Evolutionary conservation across 1,139 yeast species (phyloP).

Genomic region (Pichia sp.): DNA sequence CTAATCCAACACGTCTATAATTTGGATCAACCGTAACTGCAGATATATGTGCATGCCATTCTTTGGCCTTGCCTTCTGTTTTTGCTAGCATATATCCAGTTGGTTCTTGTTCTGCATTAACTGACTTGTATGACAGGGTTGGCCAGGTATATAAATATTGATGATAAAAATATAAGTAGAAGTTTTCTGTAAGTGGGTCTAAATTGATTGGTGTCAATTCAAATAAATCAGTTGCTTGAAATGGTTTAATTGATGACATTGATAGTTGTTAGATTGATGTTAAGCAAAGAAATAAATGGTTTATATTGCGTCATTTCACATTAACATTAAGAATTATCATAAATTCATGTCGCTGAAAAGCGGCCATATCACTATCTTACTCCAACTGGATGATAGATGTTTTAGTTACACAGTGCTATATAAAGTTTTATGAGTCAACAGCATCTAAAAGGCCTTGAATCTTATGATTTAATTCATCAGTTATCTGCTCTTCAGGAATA

Average conservation of each 20-base stretch:
- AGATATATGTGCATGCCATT: constrained; percentile 96
- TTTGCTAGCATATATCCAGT: constrained; percentile 94
- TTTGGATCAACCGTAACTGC: constrained; percentile 87
- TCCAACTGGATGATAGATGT: too few species aligned
- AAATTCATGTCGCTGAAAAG: background rate
- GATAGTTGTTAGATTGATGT: too few species aligned
- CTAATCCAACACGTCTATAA: constrained; percentile 80
- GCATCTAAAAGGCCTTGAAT: background rate
- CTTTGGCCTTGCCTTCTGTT: constrained; percentile 75
- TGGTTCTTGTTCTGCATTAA: constrained; percentile 36
- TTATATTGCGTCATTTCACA: too few species aligned
- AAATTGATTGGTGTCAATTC: constrained; percentile 67
- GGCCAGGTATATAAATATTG: constrained; percentile 88
- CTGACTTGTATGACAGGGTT: constrained; percentile 71
- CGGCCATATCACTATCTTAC: background rate
- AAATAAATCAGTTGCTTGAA: constrained; percentile 79
- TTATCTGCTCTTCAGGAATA: background rate
- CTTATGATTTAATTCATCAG: background rate
- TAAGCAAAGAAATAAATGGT: background rate
- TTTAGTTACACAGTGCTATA: background rate
- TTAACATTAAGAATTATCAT: too few species aligned
- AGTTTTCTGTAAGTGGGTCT: constrained; percentile 88
- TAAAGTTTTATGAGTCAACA: background rate
- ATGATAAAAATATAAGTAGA: constrained; percentile 73
- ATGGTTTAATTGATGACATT: constrained; percentile 81